phyloP scores from a whole-genome alignment of 441 rosid species.

The Bocquillonia castaneifolia region DNA sequence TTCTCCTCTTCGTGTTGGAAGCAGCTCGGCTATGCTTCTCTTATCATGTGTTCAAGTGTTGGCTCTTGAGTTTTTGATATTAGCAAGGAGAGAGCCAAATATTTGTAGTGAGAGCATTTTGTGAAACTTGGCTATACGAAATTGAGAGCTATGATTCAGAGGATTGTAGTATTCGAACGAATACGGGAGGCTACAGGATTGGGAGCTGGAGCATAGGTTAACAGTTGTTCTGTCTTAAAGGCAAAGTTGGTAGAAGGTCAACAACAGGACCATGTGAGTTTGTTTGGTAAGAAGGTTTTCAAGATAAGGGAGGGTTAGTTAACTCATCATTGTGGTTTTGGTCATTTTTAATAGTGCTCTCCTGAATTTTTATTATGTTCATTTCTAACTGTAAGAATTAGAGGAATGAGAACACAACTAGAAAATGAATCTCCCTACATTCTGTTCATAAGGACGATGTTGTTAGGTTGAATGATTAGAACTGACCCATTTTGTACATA shows the following conservation, averaged over 20 bases:
- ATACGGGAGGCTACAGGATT: not conserved
- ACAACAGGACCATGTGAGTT: slow-evolving; percentile 3
- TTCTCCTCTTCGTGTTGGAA: not conserved
- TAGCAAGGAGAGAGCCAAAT: not conserved
- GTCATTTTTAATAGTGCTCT: not conserved
- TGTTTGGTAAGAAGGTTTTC: not conserved
- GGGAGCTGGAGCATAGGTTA: not conserved
- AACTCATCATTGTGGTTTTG: no score
- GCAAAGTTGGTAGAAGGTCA: not conserved
- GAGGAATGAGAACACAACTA: not conserved
- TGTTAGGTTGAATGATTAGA: no score
- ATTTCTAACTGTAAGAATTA: not conserved
- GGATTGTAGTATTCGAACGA: not conserved
- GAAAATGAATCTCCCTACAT: not conserved
- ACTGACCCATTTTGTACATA: no score
- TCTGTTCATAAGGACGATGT: not conserved
- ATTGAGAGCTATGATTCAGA: not conserved
- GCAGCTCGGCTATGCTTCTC: not conserved
- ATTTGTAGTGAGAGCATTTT: not conserved
- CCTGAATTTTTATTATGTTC: not conserved
- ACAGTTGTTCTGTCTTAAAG: not conserved
- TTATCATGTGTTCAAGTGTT: no score
- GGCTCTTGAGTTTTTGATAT: not conserved
- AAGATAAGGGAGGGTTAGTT: no score
- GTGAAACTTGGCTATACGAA: not conserved